phyloP scores from a whole-genome alignment of 345 rosid species.

The Eucalyptus urophylla region DNA sequence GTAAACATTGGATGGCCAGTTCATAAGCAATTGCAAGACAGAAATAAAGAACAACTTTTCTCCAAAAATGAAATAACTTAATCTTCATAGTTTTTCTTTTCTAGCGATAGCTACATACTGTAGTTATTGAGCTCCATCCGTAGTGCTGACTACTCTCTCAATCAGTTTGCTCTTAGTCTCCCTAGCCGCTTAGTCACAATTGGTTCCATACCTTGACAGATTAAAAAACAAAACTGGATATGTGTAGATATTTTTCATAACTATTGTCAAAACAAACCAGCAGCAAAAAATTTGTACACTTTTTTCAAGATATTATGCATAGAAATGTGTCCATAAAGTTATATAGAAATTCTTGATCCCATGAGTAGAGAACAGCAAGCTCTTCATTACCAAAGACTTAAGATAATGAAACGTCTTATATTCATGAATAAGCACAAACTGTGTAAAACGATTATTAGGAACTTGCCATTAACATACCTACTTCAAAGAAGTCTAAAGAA shows the following conservation, averaged over 20 bases:
- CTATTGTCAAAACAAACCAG: background rate
- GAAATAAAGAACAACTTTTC: background rate
- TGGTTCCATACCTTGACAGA: background rate
- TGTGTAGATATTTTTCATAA: no score
- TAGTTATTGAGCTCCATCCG: background rate
- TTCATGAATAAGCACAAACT: background rate
- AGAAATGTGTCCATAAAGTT: background rate
- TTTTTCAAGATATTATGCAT: background rate
- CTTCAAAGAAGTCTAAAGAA: background rate
- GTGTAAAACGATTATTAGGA: background rate
- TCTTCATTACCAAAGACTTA: background rate
- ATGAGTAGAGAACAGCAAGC: background rate
- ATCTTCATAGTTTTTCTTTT: background rate
- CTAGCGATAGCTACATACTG: background rate
- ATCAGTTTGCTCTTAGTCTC: background rate
- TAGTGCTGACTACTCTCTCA: background rate
- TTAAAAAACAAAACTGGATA: no score
- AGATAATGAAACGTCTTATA: background rate
- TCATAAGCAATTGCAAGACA: background rate
- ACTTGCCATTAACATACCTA: background rate
- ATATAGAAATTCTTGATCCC: background rate
- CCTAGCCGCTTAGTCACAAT: background rate
- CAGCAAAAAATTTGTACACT: background rate
- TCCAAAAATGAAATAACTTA: accelerated
- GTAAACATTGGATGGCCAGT: background rate